Percentiles rank a stretch among this genome's conserved stretches.
phyloP scores from a whole-genome alignment of 2,329 filamentous ascomycete species.

The Alternaria consortialis region DNA sequence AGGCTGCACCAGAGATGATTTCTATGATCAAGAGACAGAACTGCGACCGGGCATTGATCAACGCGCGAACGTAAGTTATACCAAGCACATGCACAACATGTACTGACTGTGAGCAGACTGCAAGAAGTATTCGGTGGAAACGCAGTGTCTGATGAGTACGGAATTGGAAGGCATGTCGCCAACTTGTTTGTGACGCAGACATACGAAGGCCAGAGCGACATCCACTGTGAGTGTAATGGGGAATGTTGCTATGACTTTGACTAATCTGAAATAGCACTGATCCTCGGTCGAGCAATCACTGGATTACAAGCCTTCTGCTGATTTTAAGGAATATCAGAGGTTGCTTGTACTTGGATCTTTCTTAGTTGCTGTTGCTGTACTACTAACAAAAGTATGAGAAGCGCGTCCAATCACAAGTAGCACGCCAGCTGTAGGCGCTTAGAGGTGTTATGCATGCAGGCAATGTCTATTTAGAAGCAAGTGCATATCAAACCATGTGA shows the following conservation, averaged over 20 bases:
- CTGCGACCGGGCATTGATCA: constrained; percentile 85
- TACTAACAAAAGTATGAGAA: constrained; percentile 9
- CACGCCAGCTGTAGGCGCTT: constrained; percentile 15
- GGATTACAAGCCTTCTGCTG: constrained; percentile 83
- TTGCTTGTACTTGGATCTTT: background rate
- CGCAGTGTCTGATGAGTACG: constrained; percentile 97
- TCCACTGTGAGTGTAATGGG: constrained; percentile 75
- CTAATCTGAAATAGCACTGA: constrained; percentile 56
- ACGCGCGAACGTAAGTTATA: constrained; percentile 69
- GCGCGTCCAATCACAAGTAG: constrained; percentile 7
- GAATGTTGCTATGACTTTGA: constrained; percentile 6
- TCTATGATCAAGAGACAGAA: constrained; percentile 97
- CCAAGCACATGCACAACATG: background rate
- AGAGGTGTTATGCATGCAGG: constrained; percentile 30
- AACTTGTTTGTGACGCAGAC: constrained; percentile 98
- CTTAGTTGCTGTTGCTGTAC: constrained; percentile 14
- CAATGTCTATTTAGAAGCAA: constrained; percentile 23
- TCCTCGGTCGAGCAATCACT: constrained; percentile 62
- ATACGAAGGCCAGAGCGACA: constrained; percentile 98
- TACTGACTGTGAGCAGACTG: constrained; percentile 59
- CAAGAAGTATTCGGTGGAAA: constrained; percentile 98
- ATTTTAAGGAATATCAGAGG: constrained; percentile 15
- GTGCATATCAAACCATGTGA: constrained; percentile 28
- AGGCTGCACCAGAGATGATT: constrained; percentile 93
- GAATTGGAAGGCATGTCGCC: constrained; percentile 91